These are phyloP conservation scores for Globisporangium uncinulatum DNA, from an alignment of 352 stramenopile species.

Conservation along the genomic window DNA sequence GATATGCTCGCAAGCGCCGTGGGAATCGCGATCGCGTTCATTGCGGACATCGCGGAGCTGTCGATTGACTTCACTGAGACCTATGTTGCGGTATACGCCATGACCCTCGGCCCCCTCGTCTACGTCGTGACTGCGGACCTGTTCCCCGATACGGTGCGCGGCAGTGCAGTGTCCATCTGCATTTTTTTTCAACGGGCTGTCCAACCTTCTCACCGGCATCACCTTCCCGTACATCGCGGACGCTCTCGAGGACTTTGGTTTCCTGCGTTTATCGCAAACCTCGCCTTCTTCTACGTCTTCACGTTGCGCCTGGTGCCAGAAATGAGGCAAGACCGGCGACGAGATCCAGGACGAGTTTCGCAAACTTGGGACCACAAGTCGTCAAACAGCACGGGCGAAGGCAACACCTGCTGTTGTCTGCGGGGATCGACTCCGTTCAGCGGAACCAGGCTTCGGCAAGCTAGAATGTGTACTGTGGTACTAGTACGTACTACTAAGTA, in stretches of 20 bases:
- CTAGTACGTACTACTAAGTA: no score
- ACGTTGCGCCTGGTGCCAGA: conserved; percentile 42
- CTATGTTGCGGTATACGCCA: conserved; percentile 55
- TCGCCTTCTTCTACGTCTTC: conserved; percentile 39
- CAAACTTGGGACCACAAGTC: neutral
- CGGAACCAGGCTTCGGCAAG: no score
- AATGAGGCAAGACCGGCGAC: conserved; percentile 50
- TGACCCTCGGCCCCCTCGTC: conserved; percentile 59
- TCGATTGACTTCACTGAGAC: conserved; percentile 51
- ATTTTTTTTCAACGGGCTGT: conserved; percentile 23
- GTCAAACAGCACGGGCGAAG: neutral
- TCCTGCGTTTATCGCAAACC: conserved; percentile 43
- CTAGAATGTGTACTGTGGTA: no score
- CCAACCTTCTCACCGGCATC: conserved; percentile 46
- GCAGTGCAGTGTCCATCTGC: conserved; percentile 31
- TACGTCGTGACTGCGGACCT: conserved; percentile 52
- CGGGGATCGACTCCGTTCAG: no score
- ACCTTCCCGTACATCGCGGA: conserved; percentile 50
- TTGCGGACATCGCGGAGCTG: conserved; percentile 15
- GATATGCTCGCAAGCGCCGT: conserved; percentile 40
- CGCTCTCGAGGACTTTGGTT: conserved; percentile 30
- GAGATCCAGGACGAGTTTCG: conserved; percentile 56
- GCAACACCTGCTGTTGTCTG: conserved; percentile 1
- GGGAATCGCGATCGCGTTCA: conserved; percentile 40
- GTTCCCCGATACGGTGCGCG: conserved; percentile 48